Percentiles rank a stretch among this genome's conserved stretches.
These are phyloP conservation scores for Geosmithia morbida DNA, from an alignment of 2,329 filamentous ascomycete species.

Conservation along the genomic window DNA sequence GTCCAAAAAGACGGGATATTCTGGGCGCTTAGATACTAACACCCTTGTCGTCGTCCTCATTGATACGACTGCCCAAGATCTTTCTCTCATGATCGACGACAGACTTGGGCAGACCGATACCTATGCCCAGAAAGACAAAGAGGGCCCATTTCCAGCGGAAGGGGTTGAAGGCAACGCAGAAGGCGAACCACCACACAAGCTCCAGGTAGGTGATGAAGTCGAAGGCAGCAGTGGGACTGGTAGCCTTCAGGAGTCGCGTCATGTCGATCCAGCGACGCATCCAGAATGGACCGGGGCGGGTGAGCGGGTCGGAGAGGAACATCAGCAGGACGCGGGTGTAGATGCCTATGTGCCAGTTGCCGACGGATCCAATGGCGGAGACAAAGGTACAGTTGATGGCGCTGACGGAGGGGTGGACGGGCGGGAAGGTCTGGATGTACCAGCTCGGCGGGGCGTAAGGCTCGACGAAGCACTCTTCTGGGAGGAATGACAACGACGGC, in stretches of 20 bases:
- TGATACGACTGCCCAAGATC: conserved; percentile 35
- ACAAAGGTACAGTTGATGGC: conserved; percentile 76
- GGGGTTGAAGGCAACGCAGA: conserved; percentile 65
- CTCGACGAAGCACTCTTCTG: conserved; percentile 55
- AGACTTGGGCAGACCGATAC: conserved; percentile 46
- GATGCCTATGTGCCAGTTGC: conserved; percentile 82
- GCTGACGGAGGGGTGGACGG: conserved; percentile 56
- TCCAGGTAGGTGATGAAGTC: conserved; percentile 87
- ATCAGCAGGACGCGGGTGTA: conserved; percentile 77
- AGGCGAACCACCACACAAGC: conserved; percentile 73
- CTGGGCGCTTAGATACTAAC: conserved; percentile 6
- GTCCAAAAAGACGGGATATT: no score
- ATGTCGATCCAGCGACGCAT: conserved; percentile 84
- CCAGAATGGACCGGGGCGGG: conserved; percentile 54
- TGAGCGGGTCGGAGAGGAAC: conserved; percentile 69
- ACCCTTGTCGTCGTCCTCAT: conserved; percentile 12
- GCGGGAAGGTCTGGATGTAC: conserved; percentile 81
- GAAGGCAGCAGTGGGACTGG: conserved; percentile 60
- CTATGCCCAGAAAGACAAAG: conserved; percentile 70
- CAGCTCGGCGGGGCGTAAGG: conserved; percentile 71
- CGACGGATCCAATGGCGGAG: conserved; percentile 66
- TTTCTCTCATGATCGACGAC: conserved; percentile 54
- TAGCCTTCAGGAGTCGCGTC: conserved; percentile 55
- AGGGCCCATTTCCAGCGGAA: conserved; percentile 84
- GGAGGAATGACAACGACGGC: conserved; percentile 60